Evolutionary conservation across 179 eudicot species (phyloP), one percentile per base, ranked within the genome.

Genomic region (Beta lomatogona): DNA sequence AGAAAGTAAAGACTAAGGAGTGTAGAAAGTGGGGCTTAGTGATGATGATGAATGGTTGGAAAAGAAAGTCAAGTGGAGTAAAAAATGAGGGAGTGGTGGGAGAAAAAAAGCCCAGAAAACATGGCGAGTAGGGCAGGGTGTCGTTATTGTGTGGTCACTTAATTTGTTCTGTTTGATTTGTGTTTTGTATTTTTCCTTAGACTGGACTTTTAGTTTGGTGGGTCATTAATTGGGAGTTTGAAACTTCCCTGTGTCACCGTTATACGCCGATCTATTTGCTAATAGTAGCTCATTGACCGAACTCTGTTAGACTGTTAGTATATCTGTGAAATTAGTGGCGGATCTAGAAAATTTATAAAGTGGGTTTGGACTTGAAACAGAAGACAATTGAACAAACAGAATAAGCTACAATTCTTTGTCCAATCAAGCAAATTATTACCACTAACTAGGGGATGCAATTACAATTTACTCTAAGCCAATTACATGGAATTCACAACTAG

Each of bases 91-190:
- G 61, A 54, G 78, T 60, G 73, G 54, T 16, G 82, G 41, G 19
- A 25, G 44, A 22, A 36, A 81, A 48, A 31, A 44, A 69, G 55
- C 45, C n/a, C 68, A 76, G 58, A 79, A 71, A 77, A 77, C 84
- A 74, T 71, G 81, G 76, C 41, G 54, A 31, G 84, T 77, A 82
- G 80, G 84, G 81, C 71, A 77, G n/a, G 57, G 76, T 77, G 77
- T 74, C 66, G 77, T 75, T 75, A 57, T 5, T 50, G 57, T 77
- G 77, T 21, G 84, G 84, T 82, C 57, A 64, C 44, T 60, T 82
- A 57, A 66, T 53, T 55, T 81, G 72, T 22, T 73, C 14, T 63
- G 13, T 63, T 71, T 53, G 22, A 11, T 9, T 22, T 10, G 28
- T 48, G 21, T 48, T 55, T 74, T 53, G 73, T 14, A 44, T n/a